Evolutionary conservation across 1,139 yeast species (phyloP).

Genomic region (Hemisphaericaspora lyxosophila): DNA sequence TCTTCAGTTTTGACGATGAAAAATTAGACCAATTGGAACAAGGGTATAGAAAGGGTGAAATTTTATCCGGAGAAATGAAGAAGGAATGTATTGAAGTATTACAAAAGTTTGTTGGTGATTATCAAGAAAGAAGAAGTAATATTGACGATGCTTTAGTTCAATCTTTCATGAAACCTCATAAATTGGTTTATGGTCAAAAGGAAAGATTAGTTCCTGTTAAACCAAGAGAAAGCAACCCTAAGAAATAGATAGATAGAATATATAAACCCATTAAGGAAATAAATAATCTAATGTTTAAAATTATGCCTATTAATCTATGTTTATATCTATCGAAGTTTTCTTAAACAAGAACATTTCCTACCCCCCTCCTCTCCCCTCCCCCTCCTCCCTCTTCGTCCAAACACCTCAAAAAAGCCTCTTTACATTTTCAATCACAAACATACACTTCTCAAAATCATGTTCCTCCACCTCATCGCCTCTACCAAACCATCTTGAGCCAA

Average conservation of each 20-base stretch:
- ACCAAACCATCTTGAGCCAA: constrained; percentile 48
- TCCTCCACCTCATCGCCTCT: constrained; percentile 31
- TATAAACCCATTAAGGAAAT: background rate
- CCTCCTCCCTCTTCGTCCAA: too few relatives aligned
- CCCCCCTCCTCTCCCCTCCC: too few relatives aligned
- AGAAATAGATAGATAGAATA: constrained; percentile 18
- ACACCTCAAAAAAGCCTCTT: constrained; percentile 19
- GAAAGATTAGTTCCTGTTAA: constrained; percentile 72
- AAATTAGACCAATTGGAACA: constrained; percentile 62
- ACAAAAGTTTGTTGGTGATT: constrained; percentile 73
- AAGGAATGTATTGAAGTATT: constrained; percentile 78
- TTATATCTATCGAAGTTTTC: background rate
- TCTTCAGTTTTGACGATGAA: constrained; percentile 86
- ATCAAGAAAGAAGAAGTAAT: constrained; percentile 74
- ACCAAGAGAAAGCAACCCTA: constrained; percentile 38
- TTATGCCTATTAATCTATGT: background rate
- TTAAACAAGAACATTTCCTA: too few relatives aligned
- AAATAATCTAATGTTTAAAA: background rate
- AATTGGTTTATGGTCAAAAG: constrained; percentile 69
- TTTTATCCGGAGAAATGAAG: constrained; percentile 93
- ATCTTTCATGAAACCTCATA: constrained; percentile 81
- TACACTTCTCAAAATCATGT: constrained; percentile 41
- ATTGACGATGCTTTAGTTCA: constrained; percentile 69
- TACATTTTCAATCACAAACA: constrained; percentile 39
- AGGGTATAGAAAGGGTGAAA: constrained; percentile 74